Conservation (phyloP, 441 rosid genomes). For the Gossypium schwendimanii region DNA sequence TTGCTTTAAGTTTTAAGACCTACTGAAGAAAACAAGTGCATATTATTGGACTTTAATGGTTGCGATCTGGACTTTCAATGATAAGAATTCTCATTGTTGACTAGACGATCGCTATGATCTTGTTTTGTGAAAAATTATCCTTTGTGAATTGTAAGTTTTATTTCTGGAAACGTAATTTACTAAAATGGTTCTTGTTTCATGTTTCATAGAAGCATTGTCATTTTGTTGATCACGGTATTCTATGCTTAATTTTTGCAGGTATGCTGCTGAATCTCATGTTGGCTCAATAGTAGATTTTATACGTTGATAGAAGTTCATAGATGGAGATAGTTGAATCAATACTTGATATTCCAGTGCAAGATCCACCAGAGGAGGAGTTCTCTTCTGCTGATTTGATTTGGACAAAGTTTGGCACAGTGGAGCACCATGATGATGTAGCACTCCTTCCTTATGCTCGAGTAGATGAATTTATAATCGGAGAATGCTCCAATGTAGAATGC, state of each 20-base stretch:
- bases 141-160: not conserved
- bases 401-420: constrained; percentile 76
- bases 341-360: constrained; percentile 52
- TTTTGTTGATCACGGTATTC: not conserved
- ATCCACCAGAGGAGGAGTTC: constrained; percentile 59
- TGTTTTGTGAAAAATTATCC: not conserved
- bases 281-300: not conserved
- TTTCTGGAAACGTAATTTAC: not conserved
- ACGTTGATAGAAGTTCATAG: not conserved
- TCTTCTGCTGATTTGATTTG: constrained; percentile 68
- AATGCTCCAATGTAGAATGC: constrained; percentile 72
- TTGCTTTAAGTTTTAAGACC: not conserved
- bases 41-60: not conserved
- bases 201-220: not conserved
- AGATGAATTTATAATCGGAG: constrained; percentile 83
- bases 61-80: not conserved
- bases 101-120: not conserved
- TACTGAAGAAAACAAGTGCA: not conserved
- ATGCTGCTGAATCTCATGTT: constrained; percentile 10
- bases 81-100: not conserved
- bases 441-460: constrained; percentile 74
- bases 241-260: constrained; percentile 17
- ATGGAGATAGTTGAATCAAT: constrained; percentile 63
- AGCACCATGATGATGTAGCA: constrained; percentile 77
- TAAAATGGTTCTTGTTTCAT: not conserved